A percentile compares a stretch with the other conserved stretches of the same genome.
These are phyloP conservation scores for Pseudocohnilembus persalinus DNA, from an alignment of 169 alveolate genomes.

Conservation along the genomic window DNA sequence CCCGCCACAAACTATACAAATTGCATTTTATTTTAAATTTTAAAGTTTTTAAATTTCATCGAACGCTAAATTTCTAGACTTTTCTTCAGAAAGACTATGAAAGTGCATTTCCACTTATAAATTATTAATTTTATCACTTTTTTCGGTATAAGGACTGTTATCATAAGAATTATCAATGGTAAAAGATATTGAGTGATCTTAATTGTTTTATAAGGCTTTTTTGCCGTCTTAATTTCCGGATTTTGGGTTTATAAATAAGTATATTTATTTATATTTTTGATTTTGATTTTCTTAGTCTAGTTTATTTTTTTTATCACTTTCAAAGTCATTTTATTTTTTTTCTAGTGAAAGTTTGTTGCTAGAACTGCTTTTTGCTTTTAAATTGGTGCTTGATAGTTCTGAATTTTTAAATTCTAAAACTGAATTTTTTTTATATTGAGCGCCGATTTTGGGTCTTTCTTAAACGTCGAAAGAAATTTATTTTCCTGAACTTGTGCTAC, in stretches of 20 bases:
- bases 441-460: too few relatives aligned
- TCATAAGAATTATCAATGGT: not conserved
- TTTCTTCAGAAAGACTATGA: not conserved
- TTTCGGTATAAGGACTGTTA: not conserved
- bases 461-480: too few relatives aligned
- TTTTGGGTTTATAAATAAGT: not conserved
- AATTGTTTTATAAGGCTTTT: not conserved
- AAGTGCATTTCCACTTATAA: not conserved
- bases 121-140: not conserved
- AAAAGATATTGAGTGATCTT: not conserved
- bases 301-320: not conserved
- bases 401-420: too few relatives aligned
- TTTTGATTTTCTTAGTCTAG: not conserved
- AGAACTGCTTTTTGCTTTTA: too few relatives aligned
- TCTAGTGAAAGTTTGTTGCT: too few relatives aligned
- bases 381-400: too few relatives aligned
- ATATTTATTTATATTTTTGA: not conserved
- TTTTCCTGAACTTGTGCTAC: too few relatives aligned
- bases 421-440: too few relatives aligned
- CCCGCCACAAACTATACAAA: constrained; percentile 92
- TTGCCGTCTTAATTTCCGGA: not conserved
- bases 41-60: too few relatives aligned
- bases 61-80: not conserved
- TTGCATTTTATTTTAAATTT: not conserved
- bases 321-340: too few relatives aligned